Evolutionary conservation across 148 eudicot genomes (phyloP), one percentile per base, ranked within the genome.

Genomic region (Rhododendron williamsianum): DNA sequence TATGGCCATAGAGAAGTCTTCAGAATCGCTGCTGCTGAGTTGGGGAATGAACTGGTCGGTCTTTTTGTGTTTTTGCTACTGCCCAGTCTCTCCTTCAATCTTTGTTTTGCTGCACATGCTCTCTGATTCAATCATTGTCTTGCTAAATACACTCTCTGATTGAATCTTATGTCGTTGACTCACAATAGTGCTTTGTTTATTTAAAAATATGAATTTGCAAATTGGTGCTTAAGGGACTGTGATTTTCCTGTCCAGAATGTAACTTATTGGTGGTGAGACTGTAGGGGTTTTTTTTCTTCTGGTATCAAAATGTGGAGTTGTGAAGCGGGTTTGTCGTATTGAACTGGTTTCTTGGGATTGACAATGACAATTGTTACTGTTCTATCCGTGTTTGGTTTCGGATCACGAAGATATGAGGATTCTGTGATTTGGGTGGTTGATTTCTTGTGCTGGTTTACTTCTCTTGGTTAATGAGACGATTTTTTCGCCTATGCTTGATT

Each of bases 21-120:
- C 91, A 91, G 98, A 86, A 93, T 92, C 87, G 99, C 98, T 88
- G 97, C 98, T 89, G 81, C 90, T 90, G 95, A 93, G 11, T 93
- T 96, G 89, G 99, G 96, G 69, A 87, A 91, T 91, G 94, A 95
- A 89, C 83, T 94, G 95, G 99, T 96, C 87, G 80, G 89, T 89
- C 63, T 87, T 52, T 72, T 30, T 30, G 15, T 1, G 15, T 27
- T 41, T 83, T 60, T 65, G 21, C 52, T 43, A 23, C 4, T 67
- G 13, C 7, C 18, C 36, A 27, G 18, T 82, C 45, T 25, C 41
- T 71, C 2, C 13, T 30, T 71, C 38, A 71, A 71, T 4, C 76
- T 30, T 71, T 4, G 18, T 71, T 33, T 71, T 71, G 19, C 19
- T 71, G 35, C 76, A 30, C 0, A 23, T n/a, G 21, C 25, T 82